phyloP scores from a whole-genome alignment of 2,329 filamentous ascomycete genomes.

The Hypomyces rosellus region DNA sequence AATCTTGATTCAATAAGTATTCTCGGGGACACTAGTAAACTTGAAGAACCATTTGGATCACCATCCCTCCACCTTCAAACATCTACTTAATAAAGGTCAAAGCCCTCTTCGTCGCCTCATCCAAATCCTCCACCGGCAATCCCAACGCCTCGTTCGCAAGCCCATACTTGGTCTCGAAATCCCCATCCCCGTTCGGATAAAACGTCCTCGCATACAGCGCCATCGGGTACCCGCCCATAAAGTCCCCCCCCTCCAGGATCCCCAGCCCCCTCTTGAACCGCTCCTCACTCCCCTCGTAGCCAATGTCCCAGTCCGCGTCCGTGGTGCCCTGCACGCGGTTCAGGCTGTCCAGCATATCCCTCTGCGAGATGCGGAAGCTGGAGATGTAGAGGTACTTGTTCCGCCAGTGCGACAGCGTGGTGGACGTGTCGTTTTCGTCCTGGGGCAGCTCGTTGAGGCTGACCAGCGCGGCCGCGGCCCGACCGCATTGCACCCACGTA shows the following conservation, averaged over 20 bases:
- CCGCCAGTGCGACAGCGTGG: conserved; percentile 30
- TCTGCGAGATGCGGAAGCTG: conserved; percentile 54
- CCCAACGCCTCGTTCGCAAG: conserved; percentile 47
- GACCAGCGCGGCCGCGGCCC: conserved; percentile 45
- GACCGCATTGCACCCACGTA: conserved; percentile 54
- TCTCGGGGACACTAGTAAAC: no score
- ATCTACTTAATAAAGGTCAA: conserved; percentile 32
- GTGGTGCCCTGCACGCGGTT: conserved; percentile 51
- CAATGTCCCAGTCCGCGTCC: conserved; percentile 56
- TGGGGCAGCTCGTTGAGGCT: conserved; percentile 40
- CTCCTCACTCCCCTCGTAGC: conserved; percentile 37
- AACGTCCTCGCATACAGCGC: conserved; percentile 53
- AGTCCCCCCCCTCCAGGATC: conserved; percentile 34
- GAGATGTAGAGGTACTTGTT: conserved; percentile 46
- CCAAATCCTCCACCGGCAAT: conserved; percentile 52
- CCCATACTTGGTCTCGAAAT: conserved; percentile 33
- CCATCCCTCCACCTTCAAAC: no score
- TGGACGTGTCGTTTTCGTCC: conserved; percentile 27
- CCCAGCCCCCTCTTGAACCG: conserved; percentile 39
- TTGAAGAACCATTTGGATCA: no score
- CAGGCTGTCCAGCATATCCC: conserved; percentile 58
- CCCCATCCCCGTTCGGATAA: conserved; percentile 34
- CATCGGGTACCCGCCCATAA: conserved; percentile 35
- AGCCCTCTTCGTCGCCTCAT: conserved; percentile 46
- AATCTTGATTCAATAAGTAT: no score